Base-by-base conservation (phyloP, 495 filamentous ascomycete genomes). In the Trichoderma erinaceum region DNA sequence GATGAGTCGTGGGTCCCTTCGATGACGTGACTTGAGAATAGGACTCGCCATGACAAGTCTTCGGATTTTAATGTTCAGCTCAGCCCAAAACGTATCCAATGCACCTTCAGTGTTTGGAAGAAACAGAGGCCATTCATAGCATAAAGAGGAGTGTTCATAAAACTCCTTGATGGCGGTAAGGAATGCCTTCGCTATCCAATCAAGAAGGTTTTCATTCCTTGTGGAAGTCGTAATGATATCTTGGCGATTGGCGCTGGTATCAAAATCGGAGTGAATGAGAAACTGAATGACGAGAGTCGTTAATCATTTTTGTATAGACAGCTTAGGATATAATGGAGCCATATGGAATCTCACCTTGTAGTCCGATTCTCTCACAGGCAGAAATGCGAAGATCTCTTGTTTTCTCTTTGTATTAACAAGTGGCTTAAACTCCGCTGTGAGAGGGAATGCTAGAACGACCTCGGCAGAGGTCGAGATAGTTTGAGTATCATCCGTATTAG, bases 211-310 rank as follows among this genome's bases (percentile, higher is more conserved):
- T 11, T 56, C 41, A 64, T 79, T 79, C 23, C 75, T 68, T 0
- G 25, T 27, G 1, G 76, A 76, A 4, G 27, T 68, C 0, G 61
- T 66, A 10, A 77, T 65, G 27, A 83, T 75, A 70, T 80, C 78
- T 64, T 83, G 70, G 12, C 81, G 71, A 70, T 71, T 82, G 0
- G 80, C 80, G 10, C 76, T 65, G 0, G 80, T 83, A 46, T 78
- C 77, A 67, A 83, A 83, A 69, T 83, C 81, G 32, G 75, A 70
- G 21, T 84, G 80, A 58, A 84, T 82, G 6, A 82, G 66, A 58
- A 84, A 84, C 77, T 83, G 63, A 18, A n/a, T 13, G 15, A 61
- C 44, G 21, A 52, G 66, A 48, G 48, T 72, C 64, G 68, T 67
- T 56, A 64, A 61, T 35, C 65, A 63, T 63, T 0, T 0, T 44